Conservation (phyloP, 2,329 filamentous ascomycete species). For the Metarhizium album region DNA sequence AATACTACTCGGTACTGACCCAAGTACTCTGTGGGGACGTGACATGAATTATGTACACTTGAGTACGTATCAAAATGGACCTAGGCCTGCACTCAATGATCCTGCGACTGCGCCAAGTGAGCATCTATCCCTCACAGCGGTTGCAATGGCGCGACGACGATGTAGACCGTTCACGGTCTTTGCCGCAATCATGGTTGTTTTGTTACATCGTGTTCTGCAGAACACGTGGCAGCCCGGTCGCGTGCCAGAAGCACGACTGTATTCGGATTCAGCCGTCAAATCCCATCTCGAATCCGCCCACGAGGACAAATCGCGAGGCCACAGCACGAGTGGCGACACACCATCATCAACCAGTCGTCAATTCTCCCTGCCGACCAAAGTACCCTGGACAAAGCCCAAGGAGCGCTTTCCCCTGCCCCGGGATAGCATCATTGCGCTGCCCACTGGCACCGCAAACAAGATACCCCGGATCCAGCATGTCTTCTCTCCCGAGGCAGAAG, state of each 20-base stretch:
- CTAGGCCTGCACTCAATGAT: too few relatives aligned
- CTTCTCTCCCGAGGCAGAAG: conserved; percentile 56
- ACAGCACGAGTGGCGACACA: conserved; percentile 8
- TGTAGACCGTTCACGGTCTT: conserved; percentile 50
- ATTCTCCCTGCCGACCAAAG: conserved; percentile 11
- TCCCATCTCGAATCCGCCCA: too few relatives aligned
- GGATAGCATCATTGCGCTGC: conserved; percentile 63
- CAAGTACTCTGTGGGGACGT: too few relatives aligned
- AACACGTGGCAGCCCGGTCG: conserved; percentile 25
- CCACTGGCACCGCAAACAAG: conserved; percentile 55
- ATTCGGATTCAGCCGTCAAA: too few relatives aligned
- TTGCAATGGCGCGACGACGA: conserved; percentile 45
- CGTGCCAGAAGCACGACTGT: too few relatives aligned
- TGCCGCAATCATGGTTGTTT: conserved; percentile 42
- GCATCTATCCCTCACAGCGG: neutral
- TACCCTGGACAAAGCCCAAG: conserved; percentile 63
- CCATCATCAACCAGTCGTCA: neutral
- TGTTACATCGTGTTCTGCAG: conserved; percentile 38
- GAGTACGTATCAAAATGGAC: too few relatives aligned
- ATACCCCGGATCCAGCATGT: conserved; percentile 69
- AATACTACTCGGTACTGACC: too few relatives aligned
- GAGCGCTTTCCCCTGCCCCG: conserved; percentile 70
- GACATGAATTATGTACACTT: too few relatives aligned
- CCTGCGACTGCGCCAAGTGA: too few relatives aligned
- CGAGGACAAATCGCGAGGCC: conserved; percentile 16